A percentile compares a stretch with the other conserved stretches of the same genome.
phyloP scores from a whole-genome alignment of 768 basidiomycete species.

The Termitomyces sp. region DNA sequence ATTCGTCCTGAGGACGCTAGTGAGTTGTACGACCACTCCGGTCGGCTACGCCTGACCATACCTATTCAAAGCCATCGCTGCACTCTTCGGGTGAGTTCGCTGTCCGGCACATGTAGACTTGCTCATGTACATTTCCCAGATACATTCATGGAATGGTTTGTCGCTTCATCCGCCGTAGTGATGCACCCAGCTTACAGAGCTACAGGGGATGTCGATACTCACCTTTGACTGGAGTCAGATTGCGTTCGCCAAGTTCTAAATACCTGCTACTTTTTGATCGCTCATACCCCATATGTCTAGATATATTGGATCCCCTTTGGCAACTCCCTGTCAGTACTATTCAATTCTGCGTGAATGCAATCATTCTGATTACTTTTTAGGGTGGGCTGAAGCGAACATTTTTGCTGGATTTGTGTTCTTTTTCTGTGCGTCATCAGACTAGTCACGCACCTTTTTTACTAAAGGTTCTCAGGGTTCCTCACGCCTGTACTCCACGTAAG shows the following conservation, averaged over 20 bases:
- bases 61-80: conserved; percentile 30
- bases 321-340: conserved; percentile 29
- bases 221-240: conserved; percentile 59
- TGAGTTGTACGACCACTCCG: conserved; percentile 19
- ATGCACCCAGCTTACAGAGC: conserved; percentile 20
- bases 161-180: conserved; percentile 18
- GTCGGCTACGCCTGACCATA: background rate
- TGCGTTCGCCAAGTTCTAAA: conserved; percentile 29
- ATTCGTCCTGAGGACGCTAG: conserved; percentile 43
- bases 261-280: background rate
- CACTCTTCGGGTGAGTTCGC: conserved; percentile 39
- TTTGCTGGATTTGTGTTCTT: conserved; percentile 58
- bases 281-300: conserved; percentile 9
- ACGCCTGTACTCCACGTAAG: conserved; percentile 53
- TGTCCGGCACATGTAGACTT: background rate
- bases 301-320: conserved; percentile 49
- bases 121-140: conserved; percentile 9
- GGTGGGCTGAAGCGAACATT: conserved; percentile 79
- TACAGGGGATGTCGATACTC: conserved; percentile 37
- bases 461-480: conserved; percentile 36
- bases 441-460: background rate
- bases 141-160: conserved; percentile 42
- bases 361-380: background rate
- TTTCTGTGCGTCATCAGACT: conserved; percentile 39
- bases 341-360: background rate